phyloP scores from a whole-genome alignment of 768 basidiomycete genomes.

The Mycena olivaceomarginata region DNA sequence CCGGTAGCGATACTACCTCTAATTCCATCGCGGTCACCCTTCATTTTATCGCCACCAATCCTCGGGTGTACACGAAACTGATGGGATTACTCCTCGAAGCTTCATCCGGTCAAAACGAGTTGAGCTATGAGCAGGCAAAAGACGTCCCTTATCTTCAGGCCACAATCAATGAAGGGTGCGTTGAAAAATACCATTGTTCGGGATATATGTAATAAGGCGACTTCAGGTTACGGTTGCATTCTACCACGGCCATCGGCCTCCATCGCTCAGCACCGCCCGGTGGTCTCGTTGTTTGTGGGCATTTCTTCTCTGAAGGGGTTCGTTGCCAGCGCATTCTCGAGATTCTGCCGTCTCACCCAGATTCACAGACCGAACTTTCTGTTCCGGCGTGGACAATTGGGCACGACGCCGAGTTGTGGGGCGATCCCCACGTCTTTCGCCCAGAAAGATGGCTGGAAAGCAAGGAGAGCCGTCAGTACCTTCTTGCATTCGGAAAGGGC shows the following conservation, averaged over 20 bases:
- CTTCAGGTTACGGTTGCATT: slow-evolving; percentile 54
- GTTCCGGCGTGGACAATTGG: slow-evolving; percentile 59
- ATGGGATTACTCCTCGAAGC: slow-evolving; percentile 41
- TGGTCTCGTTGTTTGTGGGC: slow-evolving; percentile 49
- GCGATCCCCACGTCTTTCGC: slow-evolving; percentile 55
- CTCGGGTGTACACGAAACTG: slow-evolving; percentile 48
- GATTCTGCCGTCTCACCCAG: background rate
- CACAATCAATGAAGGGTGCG: slow-evolving; percentile 53
- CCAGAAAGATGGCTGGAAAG: slow-evolving; percentile 61
- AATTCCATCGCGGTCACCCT: slow-evolving; percentile 56
- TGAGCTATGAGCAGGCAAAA: slow-evolving; percentile 49
- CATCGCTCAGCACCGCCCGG: slow-evolving; percentile 55
- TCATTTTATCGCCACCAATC: slow-evolving; percentile 49
- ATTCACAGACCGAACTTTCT: slow-evolving; percentile 55
- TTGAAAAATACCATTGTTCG: background rate
- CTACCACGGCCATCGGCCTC: slow-evolving; percentile 60
- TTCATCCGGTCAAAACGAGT: slow-evolving; percentile 29
- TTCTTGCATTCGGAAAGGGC: slow-evolving; percentile 57
- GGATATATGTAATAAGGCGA: background rate
- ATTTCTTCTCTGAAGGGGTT: slow-evolving; percentile 55
- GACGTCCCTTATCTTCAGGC: slow-evolving; percentile 53
- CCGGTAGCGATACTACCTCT: slow-evolving; percentile 59
- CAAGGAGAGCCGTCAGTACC: slow-evolving; percentile 47
- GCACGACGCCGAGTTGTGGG: slow-evolving; percentile 56
- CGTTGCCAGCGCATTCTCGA: slow-evolving; percentile 21